Conservation (phyloP, 768 basidiomycete genomes). For the Tricholoma matsutake region DNA sequence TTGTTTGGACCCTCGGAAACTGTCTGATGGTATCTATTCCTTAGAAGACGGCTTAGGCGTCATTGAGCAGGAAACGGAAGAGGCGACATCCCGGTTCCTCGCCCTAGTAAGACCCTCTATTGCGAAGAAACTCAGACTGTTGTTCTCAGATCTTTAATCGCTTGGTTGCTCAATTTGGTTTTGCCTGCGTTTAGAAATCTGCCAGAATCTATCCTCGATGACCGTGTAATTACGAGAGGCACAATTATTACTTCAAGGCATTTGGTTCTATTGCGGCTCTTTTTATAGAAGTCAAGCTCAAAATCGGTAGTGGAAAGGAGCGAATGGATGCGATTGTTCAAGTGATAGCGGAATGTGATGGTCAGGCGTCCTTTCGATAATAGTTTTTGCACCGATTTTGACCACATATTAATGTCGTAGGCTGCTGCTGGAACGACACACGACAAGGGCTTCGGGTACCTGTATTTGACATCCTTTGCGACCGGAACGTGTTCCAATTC, state of each 20-base stretch:
- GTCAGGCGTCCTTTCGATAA: not conserved
- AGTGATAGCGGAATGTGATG: not conserved
- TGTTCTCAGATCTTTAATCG: not conserved
- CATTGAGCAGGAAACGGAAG: constrained; percentile 14
- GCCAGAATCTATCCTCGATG: not conserved
- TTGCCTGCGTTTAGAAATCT: not conserved
- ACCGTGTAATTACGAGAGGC: not conserved
- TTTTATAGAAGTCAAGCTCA: not conserved
- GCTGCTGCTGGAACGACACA: not conserved
- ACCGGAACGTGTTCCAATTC: not conserved
- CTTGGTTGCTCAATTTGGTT: not conserved
- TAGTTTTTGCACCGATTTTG: not conserved
- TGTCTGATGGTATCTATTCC: not conserved
- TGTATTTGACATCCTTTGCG: not conserved
- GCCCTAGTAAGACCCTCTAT: constrained; percentile 10
- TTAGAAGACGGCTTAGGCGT: not conserved
- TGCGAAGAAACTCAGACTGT: not conserved
- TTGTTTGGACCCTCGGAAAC: not conserved
- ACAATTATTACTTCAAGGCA: not conserved
- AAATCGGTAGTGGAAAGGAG: not conserved
- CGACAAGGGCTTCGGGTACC: not conserved
- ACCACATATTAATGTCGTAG: not conserved
- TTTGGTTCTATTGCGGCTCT: not conserved
- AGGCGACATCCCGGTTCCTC: constrained; percentile 17
- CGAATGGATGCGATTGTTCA: not conserved